Evolutionary conservation across 495 filamentous ascomycete species (phyloP), one percentile per base, ranked within the genome.

Genomic region (Acidiella bohemica): DNA sequence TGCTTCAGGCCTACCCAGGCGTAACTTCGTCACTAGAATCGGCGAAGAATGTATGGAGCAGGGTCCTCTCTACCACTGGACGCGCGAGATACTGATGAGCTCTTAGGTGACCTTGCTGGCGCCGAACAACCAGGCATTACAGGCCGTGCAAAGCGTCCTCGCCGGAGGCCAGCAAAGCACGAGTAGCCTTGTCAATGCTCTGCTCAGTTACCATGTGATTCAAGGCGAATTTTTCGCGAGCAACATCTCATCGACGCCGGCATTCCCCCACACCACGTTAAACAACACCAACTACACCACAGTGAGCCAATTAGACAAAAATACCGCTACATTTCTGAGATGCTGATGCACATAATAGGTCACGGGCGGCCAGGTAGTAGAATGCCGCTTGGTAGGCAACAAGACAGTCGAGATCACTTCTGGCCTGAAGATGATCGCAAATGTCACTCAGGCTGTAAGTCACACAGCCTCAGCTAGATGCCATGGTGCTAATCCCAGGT

Each of bases 71-170:
- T n/a, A n/a, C n/a, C n/a, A n/a, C n/a, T n/a, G n/a, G n/a, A n/a
- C n/a, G n/a, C n/a, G n/a, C n/a, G n/a, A n/a, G n/a, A n/a, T n/a
- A n/a, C n/a, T n/a, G n/a, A n/a, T n/a, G n/a, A n/a, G n/a, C n/a
- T n/a, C n/a, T n/a, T n/a, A n/a, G n/a, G n/a, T 82, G 50, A 82
- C 78, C 11, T 61, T 81, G 35, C 59, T 83, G 7, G 78, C 78
- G 0, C 78, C 79, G 0, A 67, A 56, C 56, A 75, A 83, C 53
- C 55, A 67, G 19, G 77, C 79, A 1, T 57, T 82, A 14, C 28
- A 32, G 3, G 52, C 53, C 13, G 54, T 73, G 23, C 51, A 57
- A 40, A 53, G 50, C 5, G 31, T 53, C 0, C 50, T 41, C 2
- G 56, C 59, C 1, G 39, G 51, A 12, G 28, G 55, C 4, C 30